Evolutionary conservation across 768 basidiomycete genomes (phyloP).

Genomic region (Tulasnella sp.): DNA sequence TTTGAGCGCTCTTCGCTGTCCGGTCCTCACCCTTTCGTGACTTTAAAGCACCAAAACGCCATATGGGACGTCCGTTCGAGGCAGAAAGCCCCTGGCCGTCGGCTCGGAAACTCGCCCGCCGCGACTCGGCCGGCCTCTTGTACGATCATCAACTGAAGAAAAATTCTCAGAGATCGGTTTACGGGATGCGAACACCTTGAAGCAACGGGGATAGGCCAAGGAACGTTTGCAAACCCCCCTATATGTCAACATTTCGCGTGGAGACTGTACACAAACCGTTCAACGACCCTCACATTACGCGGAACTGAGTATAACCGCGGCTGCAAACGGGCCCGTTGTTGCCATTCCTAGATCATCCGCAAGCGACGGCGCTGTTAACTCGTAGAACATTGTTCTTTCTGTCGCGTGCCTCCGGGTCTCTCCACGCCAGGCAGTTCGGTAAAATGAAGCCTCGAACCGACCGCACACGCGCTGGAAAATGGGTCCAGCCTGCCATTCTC

Average conservation of each 20-base stretch:
- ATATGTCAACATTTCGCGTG: not conserved
- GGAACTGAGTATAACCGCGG: not conserved
- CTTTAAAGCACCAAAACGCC: constrained; percentile 11
- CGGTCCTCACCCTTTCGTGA: constrained; percentile 9
- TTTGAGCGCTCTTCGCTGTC: not conserved
- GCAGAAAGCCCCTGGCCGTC: not conserved
- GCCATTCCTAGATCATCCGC: not conserved
- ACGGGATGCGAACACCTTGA: not conserved
- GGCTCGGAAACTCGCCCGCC: not conserved
- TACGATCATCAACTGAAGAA: not conserved
- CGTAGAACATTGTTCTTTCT: not conserved
- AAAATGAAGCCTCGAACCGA: not conserved
- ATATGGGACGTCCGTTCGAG: not conserved
- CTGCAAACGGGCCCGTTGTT: not conserved
- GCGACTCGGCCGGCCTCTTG: not conserved
- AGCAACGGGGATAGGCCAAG: not conserved
- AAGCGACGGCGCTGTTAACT: not conserved
- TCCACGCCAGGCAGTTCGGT: not conserved
- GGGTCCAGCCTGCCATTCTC: constrained; percentile 1
- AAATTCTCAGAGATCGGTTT: not conserved
- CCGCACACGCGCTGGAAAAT: not conserved
- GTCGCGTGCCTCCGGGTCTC: not conserved
- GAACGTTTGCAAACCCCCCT: not conserved
- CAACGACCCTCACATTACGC: not conserved
- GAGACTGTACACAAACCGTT: not conserved